These are phyloP conservation scores for Thecaphora thlaspeos DNA, from an alignment of 1,284 basidiomycete genomes.

Conservation along the genomic window DNA sequence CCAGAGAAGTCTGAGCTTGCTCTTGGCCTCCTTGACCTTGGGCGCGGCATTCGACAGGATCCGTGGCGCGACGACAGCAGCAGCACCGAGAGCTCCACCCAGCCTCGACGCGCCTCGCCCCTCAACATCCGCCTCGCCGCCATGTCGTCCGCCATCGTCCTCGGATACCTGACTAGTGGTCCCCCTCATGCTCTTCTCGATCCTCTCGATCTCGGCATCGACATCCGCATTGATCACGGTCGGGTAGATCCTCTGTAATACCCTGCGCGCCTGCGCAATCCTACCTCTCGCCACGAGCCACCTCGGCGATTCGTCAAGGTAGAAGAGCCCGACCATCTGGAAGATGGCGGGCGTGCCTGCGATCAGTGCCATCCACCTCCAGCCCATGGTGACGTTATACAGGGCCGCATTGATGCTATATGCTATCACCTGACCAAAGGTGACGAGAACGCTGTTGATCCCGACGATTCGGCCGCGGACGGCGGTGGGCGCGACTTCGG, in stretches of 20 bases:
- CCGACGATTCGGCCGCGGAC: conserved; percentile 44
- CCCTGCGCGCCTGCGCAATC: conserved; percentile 30
- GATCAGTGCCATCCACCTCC: conserved; percentile 50
- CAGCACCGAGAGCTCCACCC: no score
- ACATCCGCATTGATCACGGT: conserved; percentile 21
- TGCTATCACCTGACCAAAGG: conserved; percentile 48
- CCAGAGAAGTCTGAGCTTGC: conserved; percentile 26
- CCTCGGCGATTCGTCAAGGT: conserved; percentile 46
- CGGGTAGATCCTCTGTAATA: conserved; percentile 46
- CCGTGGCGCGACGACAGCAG: not conserved
- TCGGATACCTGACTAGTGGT: not conserved
- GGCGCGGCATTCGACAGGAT: conserved; percentile 3
- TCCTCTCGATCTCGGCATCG: conserved; percentile 34
- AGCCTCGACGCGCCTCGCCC: conserved; percentile 3
- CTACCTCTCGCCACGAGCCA: conserved; percentile 41
- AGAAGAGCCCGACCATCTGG: conserved; percentile 45
- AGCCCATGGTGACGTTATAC: conserved; percentile 44
- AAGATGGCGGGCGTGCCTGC: conserved; percentile 41
- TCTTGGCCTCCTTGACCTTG: conserved; percentile 11
- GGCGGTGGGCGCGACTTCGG: conserved; percentile 40
- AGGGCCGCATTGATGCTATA: conserved; percentile 43
- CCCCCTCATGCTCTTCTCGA: conserved; percentile 28
- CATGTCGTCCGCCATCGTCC: not conserved
- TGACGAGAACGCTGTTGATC: conserved; percentile 47
- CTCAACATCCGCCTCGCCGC: not conserved